These are phyloP conservation scores for Coemansia sp. DNA, from an alignment of 192 early-diverging fungal genomes.

Conservation along the genomic window DNA sequence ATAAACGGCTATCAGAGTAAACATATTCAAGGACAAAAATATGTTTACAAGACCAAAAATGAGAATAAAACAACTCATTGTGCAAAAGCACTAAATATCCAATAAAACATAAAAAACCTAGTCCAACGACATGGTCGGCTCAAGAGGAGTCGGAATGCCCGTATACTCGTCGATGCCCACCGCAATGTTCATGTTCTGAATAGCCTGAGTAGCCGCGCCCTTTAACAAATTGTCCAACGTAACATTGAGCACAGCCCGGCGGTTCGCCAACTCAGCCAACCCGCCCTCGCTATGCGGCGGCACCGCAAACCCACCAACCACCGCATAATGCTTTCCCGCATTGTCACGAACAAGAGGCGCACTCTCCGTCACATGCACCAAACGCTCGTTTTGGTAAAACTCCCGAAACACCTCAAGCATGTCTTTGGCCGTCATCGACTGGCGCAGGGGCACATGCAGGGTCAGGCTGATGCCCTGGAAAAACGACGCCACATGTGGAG, in stretches of 20 bases:
- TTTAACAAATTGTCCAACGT: conserved; percentile 98
- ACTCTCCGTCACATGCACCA: conserved; percentile 75
- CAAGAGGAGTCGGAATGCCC: conserved; percentile 68
- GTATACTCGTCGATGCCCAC: conserved; percentile 86
- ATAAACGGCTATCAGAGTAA: no score
- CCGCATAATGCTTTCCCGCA: conserved; percentile 83
- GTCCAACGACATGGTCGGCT: conserved; percentile 29
- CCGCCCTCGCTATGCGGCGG: conserved; percentile 38
- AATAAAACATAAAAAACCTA: conserved; percentile 1
- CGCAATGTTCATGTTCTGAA: conserved; percentile 96
- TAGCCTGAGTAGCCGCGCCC: conserved; percentile 98
- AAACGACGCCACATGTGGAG: conserved; percentile 86
- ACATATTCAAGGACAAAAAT: no score
- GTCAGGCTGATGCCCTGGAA: conserved; percentile 96
- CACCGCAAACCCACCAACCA: conserved; percentile 91
- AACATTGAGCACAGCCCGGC: conserved; percentile 83
- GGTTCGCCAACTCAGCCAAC: conserved; percentile 50
- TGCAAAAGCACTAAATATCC: no score
- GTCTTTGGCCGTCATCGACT: conserved; percentile 69
- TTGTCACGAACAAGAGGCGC: conserved; percentile 89
- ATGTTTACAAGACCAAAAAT: no score
- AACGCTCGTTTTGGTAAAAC: conserved; percentile 73
- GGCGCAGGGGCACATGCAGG: conserved; percentile 79
- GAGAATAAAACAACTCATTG: no score
- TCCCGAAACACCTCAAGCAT: conserved; percentile 70